A percentile compares a stretch with the other conserved stretches of the same genome.
Conservation (phyloP, 805 yeast genomes). For the Cyberlindnera xishuangbannaensis region DNA sequence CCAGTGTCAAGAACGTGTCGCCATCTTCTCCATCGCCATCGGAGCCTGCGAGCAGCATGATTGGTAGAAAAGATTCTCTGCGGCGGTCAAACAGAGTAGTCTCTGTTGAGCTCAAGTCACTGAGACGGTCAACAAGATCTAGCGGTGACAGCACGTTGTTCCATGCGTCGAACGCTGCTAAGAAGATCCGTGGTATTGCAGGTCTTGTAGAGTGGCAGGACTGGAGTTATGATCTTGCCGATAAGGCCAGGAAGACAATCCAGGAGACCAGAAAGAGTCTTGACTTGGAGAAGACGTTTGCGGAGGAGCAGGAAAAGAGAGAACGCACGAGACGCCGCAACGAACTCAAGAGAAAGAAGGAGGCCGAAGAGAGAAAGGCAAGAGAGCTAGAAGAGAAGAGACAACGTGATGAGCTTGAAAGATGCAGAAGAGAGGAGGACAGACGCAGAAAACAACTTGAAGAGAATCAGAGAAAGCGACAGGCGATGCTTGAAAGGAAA, state of each 20-base stretch:
- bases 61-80: background rate
- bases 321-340: conserved; percentile 4
- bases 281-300: conserved; percentile 3
- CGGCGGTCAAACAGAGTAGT: no score
- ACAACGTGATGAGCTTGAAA: conserved; percentile 1
- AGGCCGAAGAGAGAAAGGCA: conserved; percentile 2
- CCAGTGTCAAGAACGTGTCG: no score
- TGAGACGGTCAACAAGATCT: background rate
- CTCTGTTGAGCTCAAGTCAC: background rate
- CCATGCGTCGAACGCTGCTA: background rate
- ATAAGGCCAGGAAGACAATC: background rate
- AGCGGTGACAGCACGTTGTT: background rate
- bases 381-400: conserved; percentile 3
- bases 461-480: background rate
- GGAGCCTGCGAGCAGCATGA: no score
- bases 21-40: no score
- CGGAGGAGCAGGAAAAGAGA: conserved; percentile 2
- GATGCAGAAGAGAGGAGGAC: conserved; percentile 3
- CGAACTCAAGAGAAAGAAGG: conserved; percentile 3
- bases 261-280: background rate
- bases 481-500: no score
- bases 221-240: background rate
- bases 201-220: background rate
- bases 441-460: background rate
- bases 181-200: background rate